Conservation (phyloP, 495 filamentous ascomycete species). For the Talaromyces trachyspermus region DNA sequence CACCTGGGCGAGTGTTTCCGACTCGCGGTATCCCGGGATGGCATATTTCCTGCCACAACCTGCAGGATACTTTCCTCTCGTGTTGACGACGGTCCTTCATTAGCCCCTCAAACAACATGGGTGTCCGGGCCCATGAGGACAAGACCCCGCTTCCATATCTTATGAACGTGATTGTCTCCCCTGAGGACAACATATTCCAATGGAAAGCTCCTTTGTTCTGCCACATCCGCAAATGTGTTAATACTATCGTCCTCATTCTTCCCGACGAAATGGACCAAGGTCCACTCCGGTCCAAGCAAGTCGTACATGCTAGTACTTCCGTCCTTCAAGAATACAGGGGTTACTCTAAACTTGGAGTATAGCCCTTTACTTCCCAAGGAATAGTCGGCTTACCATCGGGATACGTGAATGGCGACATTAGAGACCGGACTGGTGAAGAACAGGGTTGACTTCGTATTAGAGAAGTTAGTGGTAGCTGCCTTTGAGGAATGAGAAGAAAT, state of each 20-base stretch:
- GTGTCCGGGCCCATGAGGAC: too few species aligned
- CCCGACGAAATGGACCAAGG: slow-evolving; percentile 19
- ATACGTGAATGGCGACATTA: background rate
- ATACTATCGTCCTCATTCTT: background rate
- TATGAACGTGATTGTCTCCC: slow-evolving; percentile 3
- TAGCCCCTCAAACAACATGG: too few species aligned
- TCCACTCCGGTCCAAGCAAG: slow-evolving; percentile 20
- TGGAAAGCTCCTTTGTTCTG: slow-evolving; percentile 1
- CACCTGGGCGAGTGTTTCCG: too few species aligned
- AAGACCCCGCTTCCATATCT: slow-evolving; percentile 11
- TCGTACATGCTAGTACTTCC: slow-evolving; percentile 21
- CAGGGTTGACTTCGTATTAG: background rate
- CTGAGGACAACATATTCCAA: slow-evolving; percentile 9
- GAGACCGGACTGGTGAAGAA: background rate
- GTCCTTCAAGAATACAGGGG: slow-evolving; percentile 25
- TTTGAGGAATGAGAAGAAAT: background rate
- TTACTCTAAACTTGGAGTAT: slow-evolving; percentile 11
- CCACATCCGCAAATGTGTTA: slow-evolving; percentile 2
- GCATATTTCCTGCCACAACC: too few species aligned
- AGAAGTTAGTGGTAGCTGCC: background rate
- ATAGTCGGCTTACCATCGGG: background rate
- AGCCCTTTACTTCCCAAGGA: background rate
- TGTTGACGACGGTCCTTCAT: too few species aligned
- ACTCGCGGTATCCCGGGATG: too few species aligned
- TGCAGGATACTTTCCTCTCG: too few species aligned